A percentile compares a stretch with the other conserved stretches of the same genome.
Evolutionary conservation across 805 yeast genomes (phyloP).

Genomic region (Saturnispora kantuleensis): DNA sequence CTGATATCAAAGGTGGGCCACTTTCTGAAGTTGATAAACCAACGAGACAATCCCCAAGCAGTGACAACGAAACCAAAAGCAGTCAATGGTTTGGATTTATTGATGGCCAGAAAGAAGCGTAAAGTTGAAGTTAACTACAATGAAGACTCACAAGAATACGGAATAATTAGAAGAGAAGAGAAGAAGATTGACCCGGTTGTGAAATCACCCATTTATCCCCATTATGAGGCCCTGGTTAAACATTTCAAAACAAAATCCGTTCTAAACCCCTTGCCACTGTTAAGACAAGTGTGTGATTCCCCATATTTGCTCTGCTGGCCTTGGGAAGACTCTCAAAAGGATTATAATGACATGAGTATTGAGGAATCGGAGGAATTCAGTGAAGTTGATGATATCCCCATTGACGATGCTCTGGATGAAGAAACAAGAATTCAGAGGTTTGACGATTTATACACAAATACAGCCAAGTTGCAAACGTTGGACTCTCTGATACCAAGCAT

Average conservation of each 20-base stretch:
- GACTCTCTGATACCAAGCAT: conserved; percentile 51
- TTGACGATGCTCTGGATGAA: not conserved
- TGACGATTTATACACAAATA: conserved; percentile 35
- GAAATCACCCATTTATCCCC: not conserved
- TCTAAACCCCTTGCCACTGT: conserved; percentile 70
- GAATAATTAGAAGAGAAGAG: conserved; percentile 5
- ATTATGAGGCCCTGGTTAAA: conserved; percentile 1
- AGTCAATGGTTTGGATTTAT: conserved; percentile 1
- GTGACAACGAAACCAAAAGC: not conserved
- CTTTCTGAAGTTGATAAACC: conserved; percentile 1
- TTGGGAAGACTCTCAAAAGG: conserved; percentile 26
- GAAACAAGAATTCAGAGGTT: not conserved
- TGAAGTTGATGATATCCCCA: conserved; percentile 29
- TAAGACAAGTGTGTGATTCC: conserved; percentile 75
- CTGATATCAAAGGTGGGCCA: not conserved
- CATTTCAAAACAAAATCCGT: conserved; percentile 43
- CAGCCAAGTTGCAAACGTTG: conserved; percentile 66
- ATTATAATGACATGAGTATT: not conserved
- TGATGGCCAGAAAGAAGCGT: conserved; percentile 3
- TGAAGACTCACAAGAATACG: conserved; percentile 12
- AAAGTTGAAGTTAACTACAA: conserved; percentile 6
- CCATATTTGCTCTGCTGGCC: conserved; percentile 83
- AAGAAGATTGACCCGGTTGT: not conserved
- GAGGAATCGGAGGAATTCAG: not conserved
- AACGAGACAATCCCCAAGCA: not conserved